Base-by-base conservation (phyloP, 306 rosid genomes). In the Fragaria nilgerrensis region DNA sequence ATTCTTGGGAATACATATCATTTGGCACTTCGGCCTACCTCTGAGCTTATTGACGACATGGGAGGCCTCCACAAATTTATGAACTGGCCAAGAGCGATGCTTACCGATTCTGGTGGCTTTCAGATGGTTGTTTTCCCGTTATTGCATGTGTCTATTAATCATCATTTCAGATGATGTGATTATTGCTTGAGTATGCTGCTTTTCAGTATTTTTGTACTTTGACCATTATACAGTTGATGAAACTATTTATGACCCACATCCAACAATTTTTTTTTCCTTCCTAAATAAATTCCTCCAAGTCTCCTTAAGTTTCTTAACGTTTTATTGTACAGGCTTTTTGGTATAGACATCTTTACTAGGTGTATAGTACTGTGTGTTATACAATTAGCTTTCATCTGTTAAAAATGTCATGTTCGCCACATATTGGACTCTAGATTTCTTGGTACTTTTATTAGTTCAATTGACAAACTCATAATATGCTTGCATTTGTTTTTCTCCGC, bases 1-100 rank as follows among this genome's bases (percentile, higher is more conserved):
- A 89, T 95, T 79, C 98, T 95, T 45, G 98, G 98, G 74, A 95
- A 95, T 77, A 95, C 97, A 15, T 95, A 95, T 79, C 98, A 95
- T 78, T 87, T 95, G 86, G 97, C 93, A 13, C 93, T 95, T 79
- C 88, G 97, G 72, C 99, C 97, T 49, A 90, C 93, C 72, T 92
- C 99, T 2, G 92, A 95, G 86, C 97, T 95, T 85, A 89, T 95
- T 81, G 88, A 92, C 64, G 93, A 92, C 81, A 75, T 87, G 73
- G 96, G 97, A 16, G 97, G 99, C 74, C 99, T 92, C 66, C 99
- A 92, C 82, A 86, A 82, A 16, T 95, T 89, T 82, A 95, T 95
- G 99, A 95, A 95, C 85, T 95, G 97, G 99, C 92, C 90, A 25
- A 87, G 99, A 67, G 97, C 97, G 32, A 32, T 92, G 85, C 99